These are phyloP conservation scores for Hermanozyma aechmeae DNA, from an alignment of 805 yeast genomes.

Conservation along the genomic window DNA sequence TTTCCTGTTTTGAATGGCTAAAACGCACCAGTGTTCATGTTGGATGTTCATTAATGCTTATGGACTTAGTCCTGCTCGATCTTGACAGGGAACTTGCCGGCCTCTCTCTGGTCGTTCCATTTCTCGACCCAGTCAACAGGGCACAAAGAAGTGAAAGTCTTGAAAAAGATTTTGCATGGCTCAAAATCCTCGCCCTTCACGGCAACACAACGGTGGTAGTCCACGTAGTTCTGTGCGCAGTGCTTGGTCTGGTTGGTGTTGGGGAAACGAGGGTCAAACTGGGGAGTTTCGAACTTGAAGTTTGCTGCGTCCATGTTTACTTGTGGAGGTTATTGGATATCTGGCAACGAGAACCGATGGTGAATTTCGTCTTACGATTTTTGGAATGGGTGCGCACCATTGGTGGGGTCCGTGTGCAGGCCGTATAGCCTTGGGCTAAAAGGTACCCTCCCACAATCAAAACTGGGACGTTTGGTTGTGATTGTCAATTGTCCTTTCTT, in stretches of 20 bases:
- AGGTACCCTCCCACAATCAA: too few species aligned
- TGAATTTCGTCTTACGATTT: constrained; percentile 7
- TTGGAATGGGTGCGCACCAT: constrained; percentile 13
- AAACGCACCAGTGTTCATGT: too few species aligned
- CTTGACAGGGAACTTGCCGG: constrained; percentile 38
- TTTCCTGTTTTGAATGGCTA: too few species aligned
- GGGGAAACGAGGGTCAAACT: constrained; percentile 64
- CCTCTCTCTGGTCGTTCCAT: constrained; percentile 81
- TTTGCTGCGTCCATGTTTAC: constrained; percentile 22
- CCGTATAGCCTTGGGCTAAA: too few species aligned
- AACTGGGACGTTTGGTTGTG: too few species aligned
- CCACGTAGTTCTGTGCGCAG: constrained; percentile 97
- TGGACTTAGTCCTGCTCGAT: too few species aligned
- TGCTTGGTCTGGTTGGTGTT: constrained; percentile 96
- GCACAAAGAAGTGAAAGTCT: constrained; percentile 79
- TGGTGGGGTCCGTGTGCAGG: constrained; percentile 8
- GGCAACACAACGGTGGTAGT: constrained; percentile 93
- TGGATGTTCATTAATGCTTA: too few species aligned
- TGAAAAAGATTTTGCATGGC: constrained; percentile 93
- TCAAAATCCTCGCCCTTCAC: constrained; percentile 98
- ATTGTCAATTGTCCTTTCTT: too few species aligned
- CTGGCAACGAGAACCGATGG: too few species aligned
- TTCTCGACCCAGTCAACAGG: constrained; percentile 78
- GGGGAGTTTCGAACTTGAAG: constrained; percentile 34
- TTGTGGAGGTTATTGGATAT: constrained; percentile 1